These are phyloP conservation scores for Mycena sp. DNA, from an alignment of 1,284 basidiomycete species.

Conservation along the genomic window DNA sequence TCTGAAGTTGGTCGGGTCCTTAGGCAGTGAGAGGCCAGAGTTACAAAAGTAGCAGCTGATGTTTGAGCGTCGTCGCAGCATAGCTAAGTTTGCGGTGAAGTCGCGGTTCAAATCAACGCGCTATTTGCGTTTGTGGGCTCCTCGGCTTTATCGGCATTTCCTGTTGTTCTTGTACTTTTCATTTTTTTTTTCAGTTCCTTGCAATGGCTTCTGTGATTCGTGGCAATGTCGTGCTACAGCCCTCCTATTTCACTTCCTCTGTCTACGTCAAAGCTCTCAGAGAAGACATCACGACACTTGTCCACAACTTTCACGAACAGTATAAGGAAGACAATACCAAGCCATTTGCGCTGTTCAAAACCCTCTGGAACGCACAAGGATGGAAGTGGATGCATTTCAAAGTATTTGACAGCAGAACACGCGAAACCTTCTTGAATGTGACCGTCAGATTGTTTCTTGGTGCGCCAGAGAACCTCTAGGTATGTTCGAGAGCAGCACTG, in stretches of 20 bases:
- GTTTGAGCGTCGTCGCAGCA: constrained; percentile 42
- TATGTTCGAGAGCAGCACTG: constrained; percentile 12
- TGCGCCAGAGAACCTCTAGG: constrained; percentile 45
- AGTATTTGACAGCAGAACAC: constrained; percentile 70
- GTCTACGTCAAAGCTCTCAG: constrained; percentile 75
- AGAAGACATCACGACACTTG: constrained; percentile 67
- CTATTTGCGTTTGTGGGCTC: constrained; percentile 13
- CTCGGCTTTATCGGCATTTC: constrained; percentile 29
- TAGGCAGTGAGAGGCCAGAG: constrained; percentile 53
- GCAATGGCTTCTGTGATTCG: constrained; percentile 53
- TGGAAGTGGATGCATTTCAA: constrained; percentile 82
- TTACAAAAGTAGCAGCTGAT: constrained; percentile 79
- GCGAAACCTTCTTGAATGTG: constrained; percentile 68
- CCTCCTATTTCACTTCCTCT: constrained; percentile 80
- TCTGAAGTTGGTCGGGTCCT: constrained; percentile 64
- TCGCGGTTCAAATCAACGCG: constrained; percentile 17
- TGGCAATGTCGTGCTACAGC: constrained; percentile 74
- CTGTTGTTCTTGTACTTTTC: background rate
- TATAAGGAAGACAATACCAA: constrained; percentile 48
- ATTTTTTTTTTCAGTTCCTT: background rate
- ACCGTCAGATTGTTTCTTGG: constrained; percentile 75
- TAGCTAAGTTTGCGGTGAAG: background rate
- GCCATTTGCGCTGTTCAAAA: constrained; percentile 78
- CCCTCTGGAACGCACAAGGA: constrained; percentile 70
- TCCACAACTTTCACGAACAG: constrained; percentile 57